Base-by-base conservation (phyloP, 2,329 filamentous ascomycete species). In the Stachybotrys elegans region DNA sequence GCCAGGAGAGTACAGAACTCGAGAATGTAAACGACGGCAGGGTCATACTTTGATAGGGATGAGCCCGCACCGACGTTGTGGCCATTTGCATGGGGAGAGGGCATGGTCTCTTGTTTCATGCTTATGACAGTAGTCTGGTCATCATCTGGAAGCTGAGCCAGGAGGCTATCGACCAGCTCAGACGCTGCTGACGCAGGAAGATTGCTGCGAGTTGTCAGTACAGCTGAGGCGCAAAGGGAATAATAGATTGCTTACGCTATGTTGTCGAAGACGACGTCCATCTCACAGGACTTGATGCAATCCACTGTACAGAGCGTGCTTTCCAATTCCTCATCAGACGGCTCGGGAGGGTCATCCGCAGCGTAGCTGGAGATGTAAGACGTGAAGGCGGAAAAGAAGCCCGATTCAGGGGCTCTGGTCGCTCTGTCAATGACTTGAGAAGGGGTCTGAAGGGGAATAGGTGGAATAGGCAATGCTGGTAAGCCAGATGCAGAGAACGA, bases 341-440 rank as follows among this genome's bases (percentile, higher is more conserved):
- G 93, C 67, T 98, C 93, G 0, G 93, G 93, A 12, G 93, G 93
- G 59, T 98, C 93, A 63, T 97, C 93, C 11, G 93, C 94, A 34
- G 94, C 93, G 62, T 98, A 97, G 63, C 92, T 97, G n/a, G 91
- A 95, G 23, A 98, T 90, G 58, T 97, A 98, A 5, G 88, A 95
- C 1, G 92, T 94, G 57, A 98, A 88, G 1, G 92, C 90, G 4
- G 91, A 95, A 61, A 98, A 90, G 40, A 98, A 79, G 6, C 93
- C 90, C 3, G 83, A 83, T 22, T 98, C 93, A 46, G 75, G 80
- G 25, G 83, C 74, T 51, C 88, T 86, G 34, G 86, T 76, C 45
- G 84, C 90, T 45, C 92, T 83, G 61, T 97, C 93, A 51, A 98
- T 91, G 40, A 97, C 81, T 59, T 96, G 91, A 9, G 89, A 93